Evolutionary conservation across 495 filamentous ascomycete species (phyloP), one percentile per base, ranked within the genome.

Genomic region (Aspergillus sclerotiicarbonarius): DNA sequence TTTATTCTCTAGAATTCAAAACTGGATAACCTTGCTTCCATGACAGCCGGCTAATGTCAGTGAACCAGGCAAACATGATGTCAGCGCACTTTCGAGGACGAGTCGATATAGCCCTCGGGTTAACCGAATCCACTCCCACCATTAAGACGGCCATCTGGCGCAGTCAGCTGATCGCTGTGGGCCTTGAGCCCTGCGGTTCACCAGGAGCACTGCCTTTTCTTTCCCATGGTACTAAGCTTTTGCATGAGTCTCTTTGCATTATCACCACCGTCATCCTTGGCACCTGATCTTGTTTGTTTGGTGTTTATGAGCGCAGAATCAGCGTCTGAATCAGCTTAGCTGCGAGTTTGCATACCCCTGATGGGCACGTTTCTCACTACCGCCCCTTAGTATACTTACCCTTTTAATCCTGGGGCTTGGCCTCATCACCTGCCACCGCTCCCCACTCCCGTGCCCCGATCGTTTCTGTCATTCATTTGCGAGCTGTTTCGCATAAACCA

Each of bases 1-100:
- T 39, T 19, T 25, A 37, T 43, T 20, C 13, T 29, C 29, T 37
- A 47, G 57, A 52, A 21, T 54, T 60, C 55, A 63, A 73, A 65
- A 75, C 35, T 60, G 25, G 47, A 63, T 55, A 54, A 25, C 25
- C 5, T 5, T 25, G 5, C 25, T 25, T 25, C 25, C 44, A 7
- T 21, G 6, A 46, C n/a, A 12, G 16, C 25, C 18, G 4, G 16
- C 47, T 30, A 32, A 31, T 25, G 16, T 16, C 16, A 6, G 29
- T 19, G 51, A 5, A 15, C 35, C 19, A 92, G 89, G 91, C 61
- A 92, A 90, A 31, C 77, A 80, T 54, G 76, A 80, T 57, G 80
- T 82, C 43, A 69, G 79, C 49, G 79, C 79, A 30, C 71, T 82
- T 13, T 71, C 75, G 10, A 71, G 79, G 49, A 76, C 65, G 16